A percentile compares a stretch with the other conserved stretches of the same genome.
These are phyloP conservation scores for Chimonanthus salicifolius DNA, from an alignment of 164 flowering plant species.

Conservation along the genomic window DNA sequence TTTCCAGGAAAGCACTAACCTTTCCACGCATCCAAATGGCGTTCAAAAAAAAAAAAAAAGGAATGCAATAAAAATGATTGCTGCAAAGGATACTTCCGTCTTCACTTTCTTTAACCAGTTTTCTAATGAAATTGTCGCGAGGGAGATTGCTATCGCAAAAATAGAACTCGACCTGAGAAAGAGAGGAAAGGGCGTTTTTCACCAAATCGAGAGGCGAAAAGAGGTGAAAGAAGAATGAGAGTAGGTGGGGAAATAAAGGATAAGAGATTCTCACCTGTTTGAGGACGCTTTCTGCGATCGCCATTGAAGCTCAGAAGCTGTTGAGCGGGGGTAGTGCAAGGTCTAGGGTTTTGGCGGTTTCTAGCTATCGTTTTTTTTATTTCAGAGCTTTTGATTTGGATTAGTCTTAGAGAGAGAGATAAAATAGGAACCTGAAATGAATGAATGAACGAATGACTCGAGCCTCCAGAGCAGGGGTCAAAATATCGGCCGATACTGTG, in stretches of 20 bases:
- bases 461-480: too few relatives aligned
- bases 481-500: too few relatives aligned
- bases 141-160: slow-evolving; percentile 95
- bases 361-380: too few relatives aligned
- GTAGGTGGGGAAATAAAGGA: background rate
- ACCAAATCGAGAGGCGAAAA: background rate
- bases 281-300: slow-evolving; percentile 51
- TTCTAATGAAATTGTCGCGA: slow-evolving; percentile 61
- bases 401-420: too few relatives aligned
- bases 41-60: background rate
- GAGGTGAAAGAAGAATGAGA: background rate
- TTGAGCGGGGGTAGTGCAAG: slow-evolving; percentile 2
- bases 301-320: slow-evolving; percentile 34
- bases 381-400: too few relatives aligned
- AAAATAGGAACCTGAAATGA: too few relatives aligned
- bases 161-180: slow-evolving; percentile 79
- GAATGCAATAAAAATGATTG: background rate
- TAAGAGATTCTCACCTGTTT: slow-evolving; percentile 53
- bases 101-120: slow-evolving; percentile 54
- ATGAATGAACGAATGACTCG: too few relatives aligned
- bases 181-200: slow-evolving; percentile 2
- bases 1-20: background rate
- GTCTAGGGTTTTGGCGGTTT: background rate
- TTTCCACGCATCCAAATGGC: background rate
- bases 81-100: slow-evolving; percentile 78